Percentiles rank a stretch among this genome's conserved stretches.
These are phyloP conservation scores for Psilocybe subaeruginosa DNA, from an alignment of 768 basidiomycete species.

Conservation along the genomic window DNA sequence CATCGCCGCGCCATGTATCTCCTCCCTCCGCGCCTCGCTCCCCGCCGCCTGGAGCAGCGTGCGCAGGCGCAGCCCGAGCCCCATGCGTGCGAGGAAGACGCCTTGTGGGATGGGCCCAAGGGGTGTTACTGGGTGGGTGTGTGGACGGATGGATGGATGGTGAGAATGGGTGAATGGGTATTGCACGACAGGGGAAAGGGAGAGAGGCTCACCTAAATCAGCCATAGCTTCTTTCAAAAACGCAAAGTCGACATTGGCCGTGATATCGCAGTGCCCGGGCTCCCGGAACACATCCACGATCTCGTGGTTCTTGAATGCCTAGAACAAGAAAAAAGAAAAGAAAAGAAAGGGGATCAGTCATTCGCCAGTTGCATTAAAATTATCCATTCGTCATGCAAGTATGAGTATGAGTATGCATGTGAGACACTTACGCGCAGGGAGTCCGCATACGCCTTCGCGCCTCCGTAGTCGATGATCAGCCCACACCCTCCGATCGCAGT, in stretches of 20 bases:
- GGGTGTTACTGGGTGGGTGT: slow-evolving; percentile 31
- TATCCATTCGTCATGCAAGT: too few relatives aligned
- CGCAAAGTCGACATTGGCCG: slow-evolving; percentile 96
- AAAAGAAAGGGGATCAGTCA: too few relatives aligned
- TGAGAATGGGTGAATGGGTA: too few relatives aligned
- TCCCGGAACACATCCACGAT: slow-evolving; percentile 82
- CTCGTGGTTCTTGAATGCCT: slow-evolving; percentile 92
- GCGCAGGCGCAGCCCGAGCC: slow-evolving; percentile 67
- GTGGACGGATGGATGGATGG: too few relatives aligned
- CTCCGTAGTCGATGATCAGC: slow-evolving; percentile 91
- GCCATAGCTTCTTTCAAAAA: slow-evolving; percentile 79
- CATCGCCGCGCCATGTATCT: slow-evolving; percentile 61
- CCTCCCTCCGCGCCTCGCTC: slow-evolving; percentile 49
- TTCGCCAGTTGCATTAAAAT: too few relatives aligned
- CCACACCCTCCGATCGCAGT: slow-evolving; percentile 54
- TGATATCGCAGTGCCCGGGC: slow-evolving; percentile 90
- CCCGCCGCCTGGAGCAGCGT: slow-evolving; percentile 56
- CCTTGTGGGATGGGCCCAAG: slow-evolving; percentile 80
- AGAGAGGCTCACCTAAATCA: slow-evolving; percentile 54
- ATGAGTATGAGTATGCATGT: too few relatives aligned
- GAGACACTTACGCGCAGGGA: slow-evolving; percentile 69
- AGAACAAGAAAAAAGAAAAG: not conserved
- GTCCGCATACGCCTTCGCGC: slow-evolving; percentile 62
- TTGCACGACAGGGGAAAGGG: not conserved
- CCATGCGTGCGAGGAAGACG: slow-evolving; percentile 79